A percentile compares a stretch with the other conserved stretches of the same genome.
Conservation (phyloP, 2,329 filamentous ascomycete species). For the Hirsutella rhossiliensis region DNA sequence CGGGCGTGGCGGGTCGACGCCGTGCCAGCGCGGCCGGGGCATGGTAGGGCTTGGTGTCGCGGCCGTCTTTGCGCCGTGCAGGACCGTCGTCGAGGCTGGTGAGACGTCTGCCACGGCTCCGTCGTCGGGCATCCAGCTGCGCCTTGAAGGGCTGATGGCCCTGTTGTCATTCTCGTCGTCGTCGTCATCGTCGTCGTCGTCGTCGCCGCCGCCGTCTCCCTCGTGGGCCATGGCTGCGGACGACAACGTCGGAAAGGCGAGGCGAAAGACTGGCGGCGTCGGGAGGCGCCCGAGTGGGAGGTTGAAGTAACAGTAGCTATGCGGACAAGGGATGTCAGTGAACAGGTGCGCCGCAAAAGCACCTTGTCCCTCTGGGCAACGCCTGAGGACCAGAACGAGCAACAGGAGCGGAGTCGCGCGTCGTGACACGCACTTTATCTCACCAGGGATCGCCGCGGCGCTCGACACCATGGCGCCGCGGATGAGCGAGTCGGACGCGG, state of each 20-base stretch:
- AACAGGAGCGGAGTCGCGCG: too few species aligned
- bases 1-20: constrained; percentile 42
- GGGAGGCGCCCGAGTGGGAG: constrained; percentile 10
- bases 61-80: neutral
- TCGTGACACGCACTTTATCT: constrained; percentile 14
- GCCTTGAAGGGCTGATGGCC: neutral
- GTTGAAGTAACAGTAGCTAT: constrained; percentile 18
- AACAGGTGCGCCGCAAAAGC: neutral
- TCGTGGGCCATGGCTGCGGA: neutral
- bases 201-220: constrained; percentile 1
- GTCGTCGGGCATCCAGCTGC: constrained; percentile 3
- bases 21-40: constrained; percentile 1
- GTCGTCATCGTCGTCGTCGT: neutral
- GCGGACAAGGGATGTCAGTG: neutral
- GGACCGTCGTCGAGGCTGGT: constrained; percentile 3
- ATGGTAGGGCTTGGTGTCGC: too few species aligned
- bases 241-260: constrained; percentile 5
- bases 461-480: neutral
- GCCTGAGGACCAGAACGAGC: too few species aligned
- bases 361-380: too few species aligned
- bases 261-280: constrained; percentile 8
- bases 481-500: constrained; percentile 9
- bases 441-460: constrained; percentile 2
- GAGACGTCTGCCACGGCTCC: neutral
- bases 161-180: neutral